Evolutionary conservation across 139 green algal genomes (phyloP).

Genomic region (Closterium sp.): DNA sequence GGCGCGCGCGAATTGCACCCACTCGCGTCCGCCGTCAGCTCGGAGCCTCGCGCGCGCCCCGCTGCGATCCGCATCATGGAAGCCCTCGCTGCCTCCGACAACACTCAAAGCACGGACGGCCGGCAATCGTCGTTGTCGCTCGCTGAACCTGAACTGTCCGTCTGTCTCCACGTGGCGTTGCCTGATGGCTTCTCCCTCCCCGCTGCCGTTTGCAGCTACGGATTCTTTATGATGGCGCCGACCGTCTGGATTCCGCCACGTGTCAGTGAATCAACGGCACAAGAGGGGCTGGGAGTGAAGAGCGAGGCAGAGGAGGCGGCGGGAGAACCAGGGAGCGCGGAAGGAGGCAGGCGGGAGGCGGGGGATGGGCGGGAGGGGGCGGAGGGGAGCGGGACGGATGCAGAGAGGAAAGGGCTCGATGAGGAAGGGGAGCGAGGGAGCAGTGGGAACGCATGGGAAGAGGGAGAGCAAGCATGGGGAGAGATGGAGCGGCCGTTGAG

Average conservation of each 20-base stretch:
- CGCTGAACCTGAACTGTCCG: neutral
- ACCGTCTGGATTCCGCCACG: slow-evolving; percentile 5
- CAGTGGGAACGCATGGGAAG: neutral
- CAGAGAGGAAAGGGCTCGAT: no score
- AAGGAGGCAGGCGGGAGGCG: neutral
- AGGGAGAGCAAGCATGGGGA: neutral
- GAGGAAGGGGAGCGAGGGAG: neutral
- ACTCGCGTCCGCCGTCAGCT: no score
- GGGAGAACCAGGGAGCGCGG: neutral
- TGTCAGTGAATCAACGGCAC: neutral
- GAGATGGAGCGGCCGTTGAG: slow-evolving; percentile 5
- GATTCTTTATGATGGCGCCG: slow-evolving; percentile 33
- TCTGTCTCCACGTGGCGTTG: neutral
- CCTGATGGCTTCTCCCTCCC: slow-evolving; percentile 7
- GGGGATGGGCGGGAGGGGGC: neutral
- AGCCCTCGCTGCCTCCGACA: neutral
- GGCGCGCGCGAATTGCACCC: no score
- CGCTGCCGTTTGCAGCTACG: slow-evolving; percentile 15
- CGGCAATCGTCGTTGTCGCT: neutral
- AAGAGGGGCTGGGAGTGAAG: neutral
- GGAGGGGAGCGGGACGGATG: no score
- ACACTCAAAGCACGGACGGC: neutral
- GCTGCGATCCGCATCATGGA: neutral
- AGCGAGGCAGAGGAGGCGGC: neutral
- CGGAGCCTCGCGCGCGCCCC: no score